Evolutionary conservation across 192 early-diverging fungal species (phyloP).

Genomic region (Coemansia sp.): DNA sequence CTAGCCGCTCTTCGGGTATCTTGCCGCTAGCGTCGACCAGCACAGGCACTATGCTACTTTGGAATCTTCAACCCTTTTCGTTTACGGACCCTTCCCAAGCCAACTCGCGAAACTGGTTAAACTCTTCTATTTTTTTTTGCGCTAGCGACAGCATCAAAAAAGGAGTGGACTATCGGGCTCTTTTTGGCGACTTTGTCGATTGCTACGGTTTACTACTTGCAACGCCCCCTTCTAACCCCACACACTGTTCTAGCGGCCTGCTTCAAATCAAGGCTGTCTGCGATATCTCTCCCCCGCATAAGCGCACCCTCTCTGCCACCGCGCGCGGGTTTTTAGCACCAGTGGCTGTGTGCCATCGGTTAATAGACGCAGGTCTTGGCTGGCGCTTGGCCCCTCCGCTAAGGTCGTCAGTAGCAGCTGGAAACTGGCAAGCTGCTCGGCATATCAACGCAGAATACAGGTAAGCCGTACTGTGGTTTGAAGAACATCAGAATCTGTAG

Average conservation of each 20-base stretch:
- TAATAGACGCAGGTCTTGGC: constrained; percentile 1
- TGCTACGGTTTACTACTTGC: too few relatives aligned
- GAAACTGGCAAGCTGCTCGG: not conserved
- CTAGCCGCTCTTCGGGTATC: too few relatives aligned
- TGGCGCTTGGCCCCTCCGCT: not conserved
- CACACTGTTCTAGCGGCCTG: not conserved
- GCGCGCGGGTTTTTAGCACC: constrained; percentile 18
- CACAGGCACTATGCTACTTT: too few relatives aligned
- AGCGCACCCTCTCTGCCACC: not conserved
- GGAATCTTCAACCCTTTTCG: too few relatives aligned
- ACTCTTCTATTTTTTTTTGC: too few relatives aligned
- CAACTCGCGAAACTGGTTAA: too few relatives aligned
- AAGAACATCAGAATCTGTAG: not conserved
- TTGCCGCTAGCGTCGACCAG: too few relatives aligned
- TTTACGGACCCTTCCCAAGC: too few relatives aligned
- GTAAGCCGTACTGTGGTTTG: not conserved
- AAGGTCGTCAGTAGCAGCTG: not conserved
- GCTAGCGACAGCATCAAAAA: too few relatives aligned
- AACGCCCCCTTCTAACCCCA: not conserved
- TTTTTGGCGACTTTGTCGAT: too few relatives aligned
- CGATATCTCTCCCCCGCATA: not conserved
- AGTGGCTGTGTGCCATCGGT: constrained; percentile 5
- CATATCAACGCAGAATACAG: not conserved
- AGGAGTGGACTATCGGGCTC: too few relatives aligned
- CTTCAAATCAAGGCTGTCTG: not conserved